phyloP scores from a whole-genome alignment of 495 filamentous ascomycete species.

The Hypoxylon perforatum region DNA sequence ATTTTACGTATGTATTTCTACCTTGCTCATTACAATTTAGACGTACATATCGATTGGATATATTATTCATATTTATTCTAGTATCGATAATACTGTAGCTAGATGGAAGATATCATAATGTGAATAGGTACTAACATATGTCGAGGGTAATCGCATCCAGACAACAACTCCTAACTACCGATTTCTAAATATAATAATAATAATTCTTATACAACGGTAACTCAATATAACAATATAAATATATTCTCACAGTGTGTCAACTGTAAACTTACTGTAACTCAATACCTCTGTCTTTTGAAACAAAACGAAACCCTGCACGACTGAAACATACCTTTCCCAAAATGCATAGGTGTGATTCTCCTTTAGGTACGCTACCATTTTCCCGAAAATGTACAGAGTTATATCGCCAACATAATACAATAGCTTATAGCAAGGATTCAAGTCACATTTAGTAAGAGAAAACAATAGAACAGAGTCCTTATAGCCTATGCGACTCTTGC shows the following conservation, averaged over 20 bases:
- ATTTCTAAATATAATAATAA: too few species aligned
- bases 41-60: too few species aligned
- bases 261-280: background rate
- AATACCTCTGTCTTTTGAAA: slow-evolving; percentile 25
- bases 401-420: background rate
- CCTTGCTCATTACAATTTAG: too few species aligned
- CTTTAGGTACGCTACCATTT: background rate
- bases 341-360: slow-evolving; percentile 6
- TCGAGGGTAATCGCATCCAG: too few species aligned
- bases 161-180: too few species aligned
- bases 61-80: too few species aligned
- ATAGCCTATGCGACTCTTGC: background rate
- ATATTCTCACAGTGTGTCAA: background rate
- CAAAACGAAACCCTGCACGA: slow-evolving; percentile 10
- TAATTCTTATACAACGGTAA: too few species aligned
- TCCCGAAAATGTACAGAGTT: background rate
- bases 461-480: background rate
- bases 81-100: too few species aligned
- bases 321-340: slow-evolving; percentile 30
- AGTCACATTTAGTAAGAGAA: background rate
- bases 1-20: too few species aligned
- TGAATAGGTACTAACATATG: too few species aligned
- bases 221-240: too few species aligned
- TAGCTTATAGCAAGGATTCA: background rate
- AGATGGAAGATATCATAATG: too few species aligned